Conservation (phyloP, 1,139 yeast genomes). For the Nakaseomyces kungkrabaensis region DNA sequence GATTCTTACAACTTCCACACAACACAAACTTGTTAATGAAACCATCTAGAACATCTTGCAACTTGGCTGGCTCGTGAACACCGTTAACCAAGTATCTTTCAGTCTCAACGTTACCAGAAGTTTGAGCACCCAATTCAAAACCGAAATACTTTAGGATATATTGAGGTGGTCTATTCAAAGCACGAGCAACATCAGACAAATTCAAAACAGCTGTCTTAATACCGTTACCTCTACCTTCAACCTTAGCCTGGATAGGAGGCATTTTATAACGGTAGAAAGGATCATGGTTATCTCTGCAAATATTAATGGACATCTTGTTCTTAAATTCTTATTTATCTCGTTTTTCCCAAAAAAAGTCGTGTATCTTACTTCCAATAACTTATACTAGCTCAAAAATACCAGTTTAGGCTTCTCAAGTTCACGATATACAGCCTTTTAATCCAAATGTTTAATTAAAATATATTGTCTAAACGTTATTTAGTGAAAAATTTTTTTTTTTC, state of each 20-base stretch:
- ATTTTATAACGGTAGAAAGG: slow-evolving; percentile 98
- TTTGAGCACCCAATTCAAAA: slow-evolving; percentile 94
- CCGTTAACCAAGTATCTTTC: slow-evolving; percentile 94
- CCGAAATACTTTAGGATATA: slow-evolving; percentile 93
- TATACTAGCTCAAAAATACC: no score
- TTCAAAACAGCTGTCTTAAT: slow-evolving; percentile 91
- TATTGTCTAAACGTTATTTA: no score
- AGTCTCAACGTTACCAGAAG: slow-evolving; percentile 63
- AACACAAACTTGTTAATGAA: slow-evolving; percentile 87
- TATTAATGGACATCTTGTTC: slow-evolving; percentile 74
- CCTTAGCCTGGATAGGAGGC: slow-evolving; percentile 96
- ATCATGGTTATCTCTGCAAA: slow-evolving; percentile 94
- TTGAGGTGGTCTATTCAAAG: slow-evolving; percentile 85
- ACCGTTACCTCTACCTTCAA: slow-evolving; percentile 99
- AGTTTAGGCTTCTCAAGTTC: no score
- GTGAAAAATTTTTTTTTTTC: no score
- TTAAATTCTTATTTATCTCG: neutral
- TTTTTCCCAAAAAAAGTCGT: no score
- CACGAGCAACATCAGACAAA: slow-evolving; percentile 87
- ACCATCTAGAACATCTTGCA: slow-evolving; percentile 91
- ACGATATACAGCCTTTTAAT: no score
- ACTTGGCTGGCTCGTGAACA: slow-evolving; percentile 79
- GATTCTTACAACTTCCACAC: slow-evolving; percentile 93
- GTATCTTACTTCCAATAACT: no score
- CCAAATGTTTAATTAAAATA: no score